Conservation (phyloP, 73 alveolate genomes). For the Uronychia binucleata region DNA sequence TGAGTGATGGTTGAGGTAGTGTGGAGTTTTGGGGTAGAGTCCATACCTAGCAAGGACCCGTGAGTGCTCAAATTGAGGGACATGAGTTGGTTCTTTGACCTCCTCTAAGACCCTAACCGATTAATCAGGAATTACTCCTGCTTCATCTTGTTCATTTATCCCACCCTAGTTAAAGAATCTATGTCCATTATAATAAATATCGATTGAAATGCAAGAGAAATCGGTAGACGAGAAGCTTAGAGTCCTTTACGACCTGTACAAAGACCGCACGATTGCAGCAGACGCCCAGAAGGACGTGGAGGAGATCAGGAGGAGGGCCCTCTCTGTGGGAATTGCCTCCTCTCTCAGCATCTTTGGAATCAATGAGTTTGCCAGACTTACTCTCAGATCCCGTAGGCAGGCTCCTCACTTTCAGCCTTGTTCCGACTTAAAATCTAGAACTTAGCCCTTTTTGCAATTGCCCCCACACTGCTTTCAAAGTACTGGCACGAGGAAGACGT, state of each 20-base stretch:
- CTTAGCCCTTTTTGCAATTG: slow-evolving; percentile 17
- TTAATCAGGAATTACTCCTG: neutral
- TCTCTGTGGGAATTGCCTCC: slow-evolving; percentile 30
- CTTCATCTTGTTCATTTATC: neutral
- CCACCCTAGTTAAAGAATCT: neutral
- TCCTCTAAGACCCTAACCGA: neutral
- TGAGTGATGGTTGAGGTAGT: slow-evolving; percentile 2
- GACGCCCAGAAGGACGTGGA: slow-evolving; percentile 54
- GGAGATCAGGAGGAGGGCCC: slow-evolving; percentile 45
- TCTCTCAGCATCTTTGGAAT: slow-evolving; percentile 30
- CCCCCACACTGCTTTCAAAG: slow-evolving; percentile 41
- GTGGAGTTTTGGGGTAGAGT: neutral
- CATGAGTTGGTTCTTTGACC: neutral
- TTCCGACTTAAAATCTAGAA: slow-evolving; percentile 40
- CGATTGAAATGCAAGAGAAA: neutral
- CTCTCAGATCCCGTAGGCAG: slow-evolving; percentile 46
- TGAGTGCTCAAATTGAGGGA: neutral
- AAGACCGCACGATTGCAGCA: slow-evolving; percentile 32
- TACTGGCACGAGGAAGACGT: slow-evolving; percentile 4
- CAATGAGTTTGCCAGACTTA: slow-evolving; percentile 58
- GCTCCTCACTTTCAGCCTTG: slow-evolving; percentile 14
- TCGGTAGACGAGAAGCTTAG: slow-evolving; percentile 43
- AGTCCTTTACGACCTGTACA: slow-evolving; percentile 37
- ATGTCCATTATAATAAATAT: too few relatives aligned
- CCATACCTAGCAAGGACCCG: neutral